Base-by-base conservation (phyloP, 75 land plant species). In the Selaginella moellendorffii region DNA sequence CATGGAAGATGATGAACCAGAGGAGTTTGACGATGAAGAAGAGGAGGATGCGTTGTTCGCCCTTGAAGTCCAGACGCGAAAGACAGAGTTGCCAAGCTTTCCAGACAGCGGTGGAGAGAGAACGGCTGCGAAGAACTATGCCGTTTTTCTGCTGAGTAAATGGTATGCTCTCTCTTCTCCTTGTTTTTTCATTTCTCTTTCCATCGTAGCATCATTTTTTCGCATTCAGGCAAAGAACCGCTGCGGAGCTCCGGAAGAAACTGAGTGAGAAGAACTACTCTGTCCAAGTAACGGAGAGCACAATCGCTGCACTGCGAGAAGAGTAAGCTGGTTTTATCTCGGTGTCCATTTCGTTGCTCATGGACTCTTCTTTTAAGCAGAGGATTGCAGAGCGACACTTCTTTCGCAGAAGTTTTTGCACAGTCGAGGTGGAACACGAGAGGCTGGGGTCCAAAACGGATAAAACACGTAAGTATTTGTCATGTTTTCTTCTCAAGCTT, bases 401-500 rank as follows among this genome's bases (percentile, higher is more conserved):
- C 70, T 31, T 89, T 81, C 74, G 90, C 96, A 23, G 96, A 86
- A 72, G 22, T 74, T 31, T 86, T 69, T 72, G 78, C 90, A 64
- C 84, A 78, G 2, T 89, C 90, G 20, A 67, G 82, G 65, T 89
- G 90, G 90, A 67, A 73, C 19, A 71, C 80, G 36, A 66, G 69
- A 53, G 67, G 59, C 31, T 89, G 96, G 96, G 96, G 90, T n/a
- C 96, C 96, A 18, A 68, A 76, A 58, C 72, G 79, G 24, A 84
- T 89, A 29, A 89, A 89, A 74, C 78, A 71, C 62, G 93, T 80
- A 69, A 72, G 27, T n/a, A n/a, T n/a, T n/a, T n/a, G n/a, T n/a
- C n/a, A n/a, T n/a, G n/a, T n/a, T n/a, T n/a, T n/a, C n/a, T n/a
- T n/a, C n/a, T n/a, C n/a, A n/a, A n/a, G n/a, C n/a, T n/a, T n/a